A percentile compares a stretch with the other conserved stretches of the same genome.
phyloP scores from a whole-genome alignment of 129 eudicot genomes.

The Silybum marianum region DNA sequence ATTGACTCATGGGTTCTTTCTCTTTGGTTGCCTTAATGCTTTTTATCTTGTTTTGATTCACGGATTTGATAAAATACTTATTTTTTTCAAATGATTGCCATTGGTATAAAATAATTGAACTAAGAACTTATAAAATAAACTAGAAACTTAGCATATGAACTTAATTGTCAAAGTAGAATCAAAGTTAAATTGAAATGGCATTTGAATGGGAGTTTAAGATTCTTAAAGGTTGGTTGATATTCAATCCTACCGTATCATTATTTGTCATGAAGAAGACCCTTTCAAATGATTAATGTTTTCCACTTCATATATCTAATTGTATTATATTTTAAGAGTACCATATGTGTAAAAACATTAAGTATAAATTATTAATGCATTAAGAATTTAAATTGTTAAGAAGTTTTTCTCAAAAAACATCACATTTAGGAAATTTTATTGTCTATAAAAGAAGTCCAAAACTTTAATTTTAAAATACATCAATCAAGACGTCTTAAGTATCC shows the following conservation, averaged over 20 bases:
- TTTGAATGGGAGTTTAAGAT: background rate
- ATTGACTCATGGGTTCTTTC: background rate
- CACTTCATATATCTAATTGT: background rate
- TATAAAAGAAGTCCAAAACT: background rate
- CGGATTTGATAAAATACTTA: too few relatives aligned
- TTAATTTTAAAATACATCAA: too few relatives aligned
- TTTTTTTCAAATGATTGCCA: too few relatives aligned
- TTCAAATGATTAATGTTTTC: background rate
- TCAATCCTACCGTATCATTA: background rate
- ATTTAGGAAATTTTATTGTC: too few relatives aligned
- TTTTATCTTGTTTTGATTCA: background rate
- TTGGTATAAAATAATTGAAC: background rate
- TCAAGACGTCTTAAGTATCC: too few relatives aligned
- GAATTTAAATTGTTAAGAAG: too few relatives aligned
- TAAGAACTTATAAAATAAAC: background rate
- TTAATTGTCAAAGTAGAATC: background rate
- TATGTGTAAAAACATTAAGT: background rate
- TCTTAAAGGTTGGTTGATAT: constrained; percentile 3
- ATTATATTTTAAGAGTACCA: background rate
- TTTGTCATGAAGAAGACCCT: background rate
- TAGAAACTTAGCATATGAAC: background rate
- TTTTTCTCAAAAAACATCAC: too few relatives aligned
- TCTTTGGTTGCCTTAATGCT: background rate
- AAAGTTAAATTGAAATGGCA: background rate
- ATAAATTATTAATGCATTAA: too few relatives aligned